Evolutionary conservation across 768 basidiomycete species (phyloP), one percentile per base, ranked within the genome.

Genomic region (Sporobolomyces roseus): DNA sequence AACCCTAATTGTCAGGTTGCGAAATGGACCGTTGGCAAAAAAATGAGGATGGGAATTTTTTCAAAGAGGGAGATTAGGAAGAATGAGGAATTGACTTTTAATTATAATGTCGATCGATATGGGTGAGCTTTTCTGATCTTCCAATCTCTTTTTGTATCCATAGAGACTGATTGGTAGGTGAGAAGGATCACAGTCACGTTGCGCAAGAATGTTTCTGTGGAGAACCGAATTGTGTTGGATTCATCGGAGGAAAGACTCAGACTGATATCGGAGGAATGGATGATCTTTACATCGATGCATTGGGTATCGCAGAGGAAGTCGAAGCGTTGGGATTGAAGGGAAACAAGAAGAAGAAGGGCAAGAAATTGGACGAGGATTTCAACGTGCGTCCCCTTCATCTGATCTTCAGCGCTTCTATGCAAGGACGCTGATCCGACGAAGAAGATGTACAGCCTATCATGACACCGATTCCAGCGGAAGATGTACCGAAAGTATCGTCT

Each of bases 21-120:
- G 33, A 97, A 96, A 79, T 99, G 96, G 96, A 91, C 92, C 5
- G 84, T 98, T 35, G 93, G 89, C 13, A 80, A 84, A 36, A 84
- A 88, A 49, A 86, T 98, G 70, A 87, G 96, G 41, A 97, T 97
- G 94, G 96, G 93, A 51, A 97, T 98, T 74, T 99, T 98, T 23
- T 45, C 72, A 10, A 73, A 73, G 51, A 71, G 78, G 52, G 78
- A 78, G 52, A 87, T 97, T 72, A 78, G 83, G 77, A 85, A 84
- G 77, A 79, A 90, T 70, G 93, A 96, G 76, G 93, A 97, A 79
- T 79, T 97, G 74, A 98, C 96, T 0, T 98, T 98, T 82, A 98
- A 99, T 79, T 99, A 99, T 78, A 99, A 99, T 78, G 96, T 98
- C 46, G 96, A 98, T 79, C 91, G 96, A 65, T 99, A 99, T 75